Base-by-base conservation (phyloP, 2,329 filamentous ascomycete species). In the Coleophoma cylindrospora region DNA sequence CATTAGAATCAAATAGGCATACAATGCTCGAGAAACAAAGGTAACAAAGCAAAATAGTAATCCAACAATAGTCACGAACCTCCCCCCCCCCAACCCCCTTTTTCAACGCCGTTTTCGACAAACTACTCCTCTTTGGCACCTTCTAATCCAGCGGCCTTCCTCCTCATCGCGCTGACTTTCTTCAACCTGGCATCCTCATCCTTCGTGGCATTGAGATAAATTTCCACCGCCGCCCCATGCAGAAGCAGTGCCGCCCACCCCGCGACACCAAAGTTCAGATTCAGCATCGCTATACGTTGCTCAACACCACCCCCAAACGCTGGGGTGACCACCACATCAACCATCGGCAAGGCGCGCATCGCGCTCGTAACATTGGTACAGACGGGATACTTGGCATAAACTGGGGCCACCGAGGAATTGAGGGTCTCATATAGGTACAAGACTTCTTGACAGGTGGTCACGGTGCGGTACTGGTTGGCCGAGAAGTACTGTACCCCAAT, bases 371-470 rank as follows among this genome's bases (percentile, higher is more conserved):
- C 36, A 34, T 45, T 48, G 6, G 10, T 10, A 40, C 53, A 55
- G 2, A 15, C 12, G 1, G 53, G 51, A 33, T 50, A 53, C 3
- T 46, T 34, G 8, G 27, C 34, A 15, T n/a, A 34, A 27, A 15
- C 27, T 7, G 3, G 10, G 13, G n/a, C 4, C n/a, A 27, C 13
- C 22, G 34, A 21, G n/a, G 17, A 17, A 19, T 40, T 49, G 19
- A 19, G 36, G 2, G 12, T 36, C 11, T 34, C 43, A n/a, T 48
- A 53, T 10, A 55, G 17, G 43, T 37, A 53, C 10, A 40, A 27
- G 5, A 55, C 47, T 40, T 55, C 45, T 10, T 40, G 32, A 34
- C 53, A 55, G 11, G 21, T 47, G 1, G 38, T 43, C 2, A 41
- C 48, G 21, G 27, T 37, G 15, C 45, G 17, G 45, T 48, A 54